Evolutionary conservation across 768 basidiomycete genomes (phyloP), one percentile per base, ranked within the genome.

Genomic region (Mrakia frigida): DNA sequence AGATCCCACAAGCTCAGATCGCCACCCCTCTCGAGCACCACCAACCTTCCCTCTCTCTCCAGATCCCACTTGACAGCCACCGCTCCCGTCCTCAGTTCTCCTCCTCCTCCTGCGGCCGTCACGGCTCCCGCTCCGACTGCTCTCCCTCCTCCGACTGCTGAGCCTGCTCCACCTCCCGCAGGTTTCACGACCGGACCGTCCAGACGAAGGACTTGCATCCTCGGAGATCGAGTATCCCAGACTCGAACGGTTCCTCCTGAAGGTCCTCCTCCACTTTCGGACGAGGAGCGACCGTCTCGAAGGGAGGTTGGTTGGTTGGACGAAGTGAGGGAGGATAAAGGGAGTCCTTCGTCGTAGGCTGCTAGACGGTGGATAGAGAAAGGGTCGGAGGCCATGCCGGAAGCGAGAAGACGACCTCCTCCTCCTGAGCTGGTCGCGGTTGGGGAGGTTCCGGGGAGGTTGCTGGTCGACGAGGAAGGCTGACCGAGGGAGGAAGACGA

Each of bases 321-420:
- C n/a, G 70, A n/a, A n/a, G n/a, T 16, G 71, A 71, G 31, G 37
- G 65, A 10, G 39, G 13, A 35, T 10, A 68, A 21, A 18, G 70
- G 71, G 3, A 63, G 76, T 25, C 70, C 70, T 37, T 72, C 76
- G n/a, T 77, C 76, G 52, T 67, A 65, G 13, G 76, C 61, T 23
- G 71, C 76, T 33, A 77, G 61, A 28, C 76, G 70, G 39, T 67
- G 13, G 50, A 5, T 16, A 0, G 63, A 69, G 76, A 72, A 73
- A 2, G 76, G 76, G 37, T 77, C 76, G 16, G 63, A 39, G 14
- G 33, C 35, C 28, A 77, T 46, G 33, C 71, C 63, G 33, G 70
- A 52, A 11, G 76, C 70, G 25, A 67, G 63, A 28, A 77, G 41
- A 11, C 70, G 60, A 25, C 50, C 67, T 41, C 56, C 56, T n/a